phyloP scores from a whole-genome alignment of 139 green algal genomes.

The Chlamydomonas schloesseri region DNA sequence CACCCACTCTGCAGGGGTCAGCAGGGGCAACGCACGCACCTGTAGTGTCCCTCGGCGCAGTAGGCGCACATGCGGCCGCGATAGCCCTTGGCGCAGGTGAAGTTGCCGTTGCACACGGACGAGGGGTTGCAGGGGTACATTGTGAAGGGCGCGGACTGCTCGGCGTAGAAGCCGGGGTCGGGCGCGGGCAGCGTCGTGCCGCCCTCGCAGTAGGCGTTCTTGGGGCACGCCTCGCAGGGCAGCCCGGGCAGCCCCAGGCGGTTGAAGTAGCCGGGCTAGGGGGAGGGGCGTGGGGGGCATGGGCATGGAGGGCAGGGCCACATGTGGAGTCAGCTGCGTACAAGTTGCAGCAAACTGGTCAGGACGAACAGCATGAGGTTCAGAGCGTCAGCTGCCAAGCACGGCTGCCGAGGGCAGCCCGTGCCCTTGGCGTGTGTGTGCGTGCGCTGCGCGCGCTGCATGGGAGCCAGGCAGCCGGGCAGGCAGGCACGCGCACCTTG shows the following conservation, averaged over 20 bases:
- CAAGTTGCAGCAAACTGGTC: too few relatives aligned
- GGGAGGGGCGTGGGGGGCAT: neutral
- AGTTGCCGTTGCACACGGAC: slow-evolving; percentile 42
- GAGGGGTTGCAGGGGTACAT: slow-evolving; percentile 44
- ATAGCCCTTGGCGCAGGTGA: slow-evolving; percentile 37
- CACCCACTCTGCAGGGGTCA: too few relatives aligned
- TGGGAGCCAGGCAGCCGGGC: too few relatives aligned
- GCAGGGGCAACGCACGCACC: too few relatives aligned
- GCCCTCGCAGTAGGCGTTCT: slow-evolving; percentile 26
- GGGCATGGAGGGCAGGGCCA: neutral
- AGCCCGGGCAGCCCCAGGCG: neutral
- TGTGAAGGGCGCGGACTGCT: slow-evolving; percentile 9
- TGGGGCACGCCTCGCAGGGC: slow-evolving; percentile 46
- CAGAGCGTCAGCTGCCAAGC: too few relatives aligned
- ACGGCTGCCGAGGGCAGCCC: too few relatives aligned
- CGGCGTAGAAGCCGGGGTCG: slow-evolving; percentile 34
- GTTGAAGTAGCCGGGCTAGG: slow-evolving; percentile 35
- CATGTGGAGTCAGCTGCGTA: too few relatives aligned
- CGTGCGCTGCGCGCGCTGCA: neutral
- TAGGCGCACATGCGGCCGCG: slow-evolving; percentile 50
- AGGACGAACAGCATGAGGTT: too few relatives aligned
- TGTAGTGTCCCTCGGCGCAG: slow-evolving; percentile 12
- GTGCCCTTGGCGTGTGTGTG: too few relatives aligned
- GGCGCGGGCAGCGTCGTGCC: slow-evolving; percentile 2
- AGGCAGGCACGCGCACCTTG: neutral